phyloP scores from a whole-genome alignment of 2,329 filamentous ascomycete species.

The Calonectria naviculata region DNA sequence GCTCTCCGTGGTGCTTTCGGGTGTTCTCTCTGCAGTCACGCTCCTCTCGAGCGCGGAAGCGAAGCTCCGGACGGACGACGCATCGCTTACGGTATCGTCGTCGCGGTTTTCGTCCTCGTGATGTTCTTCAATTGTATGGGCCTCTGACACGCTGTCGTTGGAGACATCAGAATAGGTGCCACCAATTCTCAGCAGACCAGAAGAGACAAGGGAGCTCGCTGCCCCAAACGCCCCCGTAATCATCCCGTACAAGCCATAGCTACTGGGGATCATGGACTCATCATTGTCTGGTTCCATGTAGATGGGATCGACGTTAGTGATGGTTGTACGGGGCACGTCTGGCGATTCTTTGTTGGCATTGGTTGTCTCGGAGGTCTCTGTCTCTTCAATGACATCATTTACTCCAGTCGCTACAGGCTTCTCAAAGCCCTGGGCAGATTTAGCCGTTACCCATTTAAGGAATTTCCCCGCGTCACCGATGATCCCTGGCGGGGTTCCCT shows the following conservation, averaged over 20 bases:
- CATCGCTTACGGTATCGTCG: constrained; percentile 50
- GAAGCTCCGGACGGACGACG: constrained; percentile 60
- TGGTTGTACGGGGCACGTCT: constrained; percentile 41
- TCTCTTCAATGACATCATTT: constrained; percentile 14
- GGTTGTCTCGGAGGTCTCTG: constrained; percentile 15
- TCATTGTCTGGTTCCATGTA: constrained; percentile 29
- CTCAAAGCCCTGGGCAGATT: constrained; percentile 49
- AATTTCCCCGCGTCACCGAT: constrained; percentile 84
- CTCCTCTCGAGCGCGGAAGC: constrained; percentile 58
- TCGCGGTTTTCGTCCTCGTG: constrained; percentile 34
- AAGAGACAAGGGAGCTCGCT: constrained; percentile 60
- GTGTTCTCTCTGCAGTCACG: constrained; percentile 41
- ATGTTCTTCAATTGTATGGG: constrained; percentile 37
- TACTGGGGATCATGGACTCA: constrained; percentile 49
- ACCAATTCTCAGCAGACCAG: constrained; percentile 45
- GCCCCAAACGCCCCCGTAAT: constrained; percentile 63
- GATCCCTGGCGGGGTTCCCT: constrained; percentile 85
- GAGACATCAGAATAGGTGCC: constrained; percentile 40
- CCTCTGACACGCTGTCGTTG: constrained; percentile 41
- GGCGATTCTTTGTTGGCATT: not conserved
- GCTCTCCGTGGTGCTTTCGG: constrained; percentile 39
- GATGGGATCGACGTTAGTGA: constrained; percentile 40
- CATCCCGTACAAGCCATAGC: constrained; percentile 65
- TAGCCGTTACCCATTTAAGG: constrained; percentile 74
- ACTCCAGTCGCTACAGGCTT: constrained; percentile 26